Conservation (phyloP, 148 eudicot genomes). For the Amaranthus palmeri region DNA sequence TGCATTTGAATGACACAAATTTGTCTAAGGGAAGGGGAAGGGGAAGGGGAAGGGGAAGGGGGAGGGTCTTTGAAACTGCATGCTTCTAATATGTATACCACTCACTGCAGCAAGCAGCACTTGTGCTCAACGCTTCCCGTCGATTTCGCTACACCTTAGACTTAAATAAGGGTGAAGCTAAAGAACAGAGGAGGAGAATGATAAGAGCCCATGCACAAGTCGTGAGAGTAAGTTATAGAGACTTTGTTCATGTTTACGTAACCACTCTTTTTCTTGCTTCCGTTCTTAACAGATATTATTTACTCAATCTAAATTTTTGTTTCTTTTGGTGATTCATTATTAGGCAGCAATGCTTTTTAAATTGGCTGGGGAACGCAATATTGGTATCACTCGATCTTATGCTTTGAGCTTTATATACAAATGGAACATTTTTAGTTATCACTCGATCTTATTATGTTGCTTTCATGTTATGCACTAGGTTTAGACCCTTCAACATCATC, state of each 20-base stretch:
- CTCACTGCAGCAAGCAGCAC: conserved; percentile 80
- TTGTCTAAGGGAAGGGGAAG: too few relatives aligned
- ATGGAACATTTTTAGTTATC: not conserved
- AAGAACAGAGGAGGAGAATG: conserved; percentile 70
- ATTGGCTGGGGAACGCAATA: conserved; percentile 82
- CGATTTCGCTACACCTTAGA: conserved; percentile 91
- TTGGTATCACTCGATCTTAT: conserved; percentile 42
- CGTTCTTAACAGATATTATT: not conserved
- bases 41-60: too few relatives aligned
- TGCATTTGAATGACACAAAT: too few relatives aligned
- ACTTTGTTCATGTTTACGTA: not conserved
- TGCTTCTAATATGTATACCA: conserved; percentile 1
- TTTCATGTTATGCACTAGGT: conserved; percentile 28
- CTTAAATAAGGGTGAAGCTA: conserved; percentile 64
- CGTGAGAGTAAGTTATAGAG: conserved; percentile 53
- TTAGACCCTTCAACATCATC: conserved; percentile 46
- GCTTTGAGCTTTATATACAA: not conserved
- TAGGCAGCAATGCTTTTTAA: conserved; percentile 97
- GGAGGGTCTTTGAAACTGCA: not conserved
- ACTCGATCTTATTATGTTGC: not conserved
- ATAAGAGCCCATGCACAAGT: conserved; percentile 99
- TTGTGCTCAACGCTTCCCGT: conserved; percentile 91
- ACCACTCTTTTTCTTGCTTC: not conserved
- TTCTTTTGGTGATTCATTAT: conserved; percentile 8
- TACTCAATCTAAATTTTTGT: conserved; percentile 3